phyloP scores from a whole-genome alignment of 2,329 filamentous ascomycete genomes.

The Stemphylium vesicarium region DNA sequence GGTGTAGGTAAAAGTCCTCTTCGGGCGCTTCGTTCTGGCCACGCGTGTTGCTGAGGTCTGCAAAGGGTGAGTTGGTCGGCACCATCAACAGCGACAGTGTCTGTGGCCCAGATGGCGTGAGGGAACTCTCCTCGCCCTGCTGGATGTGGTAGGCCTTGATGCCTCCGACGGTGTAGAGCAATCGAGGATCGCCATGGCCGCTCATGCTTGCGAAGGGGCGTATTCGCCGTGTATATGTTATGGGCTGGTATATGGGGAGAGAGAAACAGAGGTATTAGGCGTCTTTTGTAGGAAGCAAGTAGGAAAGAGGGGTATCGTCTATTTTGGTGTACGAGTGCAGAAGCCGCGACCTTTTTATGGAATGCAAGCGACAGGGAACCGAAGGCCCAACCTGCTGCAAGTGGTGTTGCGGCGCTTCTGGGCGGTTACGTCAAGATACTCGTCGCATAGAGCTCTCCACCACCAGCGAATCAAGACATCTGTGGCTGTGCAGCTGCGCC shows the following conservation, averaged over 20 bases:
- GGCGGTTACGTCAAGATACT: conserved; percentile 7
- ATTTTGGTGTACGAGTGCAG: conserved; percentile 14
- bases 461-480: conserved; percentile 1
- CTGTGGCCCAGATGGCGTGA: conserved; percentile 86
- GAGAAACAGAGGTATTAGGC: background rate
- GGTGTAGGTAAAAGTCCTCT: conserved; percentile 95
- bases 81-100: conserved; percentile 96
- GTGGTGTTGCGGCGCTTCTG: conserved; percentile 21
- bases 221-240: conserved; percentile 16
- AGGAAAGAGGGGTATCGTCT: conserved; percentile 21
- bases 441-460: background rate
- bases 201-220: conserved; percentile 47
- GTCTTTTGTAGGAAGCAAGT: background rate
- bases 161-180: conserved; percentile 71
- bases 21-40: conserved; percentile 59
- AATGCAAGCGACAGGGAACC: conserved; percentile 13
- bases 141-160: conserved; percentile 91
- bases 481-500: conserved; percentile 12
- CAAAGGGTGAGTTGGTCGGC: conserved; percentile 78
- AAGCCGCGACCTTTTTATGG: conserved; percentile 17
- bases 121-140: conserved; percentile 80
- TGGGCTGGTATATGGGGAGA: background rate
- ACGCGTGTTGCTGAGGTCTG: conserved; percentile 62
- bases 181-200: conserved; percentile 61
- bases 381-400: conserved; percentile 17